phyloP scores from a whole-genome alignment of 345 rosid species.

The Camelina sativa region DNA sequence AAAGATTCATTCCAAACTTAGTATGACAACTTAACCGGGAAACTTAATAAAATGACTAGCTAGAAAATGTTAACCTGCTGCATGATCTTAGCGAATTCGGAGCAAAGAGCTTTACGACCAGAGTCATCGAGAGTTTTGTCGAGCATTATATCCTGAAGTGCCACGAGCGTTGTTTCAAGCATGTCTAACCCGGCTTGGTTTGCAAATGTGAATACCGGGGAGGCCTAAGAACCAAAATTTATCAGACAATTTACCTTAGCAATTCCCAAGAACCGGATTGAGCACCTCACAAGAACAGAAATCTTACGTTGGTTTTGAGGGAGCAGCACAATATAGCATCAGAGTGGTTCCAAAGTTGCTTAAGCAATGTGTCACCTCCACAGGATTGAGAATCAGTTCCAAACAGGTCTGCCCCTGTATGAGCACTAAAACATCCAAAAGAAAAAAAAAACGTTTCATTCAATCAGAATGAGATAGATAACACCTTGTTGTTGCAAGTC shows the following conservation, averaged over 20 bases:
- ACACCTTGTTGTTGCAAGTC: neutral
- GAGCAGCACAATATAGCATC: constrained; percentile 96
- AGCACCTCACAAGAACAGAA: neutral
- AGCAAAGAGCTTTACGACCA: constrained; percentile 76
- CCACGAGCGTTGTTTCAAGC: constrained; percentile 95
- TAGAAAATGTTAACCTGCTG: constrained; percentile 62
- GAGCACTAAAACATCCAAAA: constrained; percentile 50
- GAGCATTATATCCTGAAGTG: constrained; percentile 93
- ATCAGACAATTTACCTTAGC: neutral
- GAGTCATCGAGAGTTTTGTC: constrained; percentile 91
- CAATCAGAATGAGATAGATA: neutral
- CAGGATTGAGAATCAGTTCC: constrained; percentile 51
- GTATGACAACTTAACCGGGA: neutral
- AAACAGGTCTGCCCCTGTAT: constrained; percentile 69
- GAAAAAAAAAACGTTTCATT: neutral
- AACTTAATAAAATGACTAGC: neutral
- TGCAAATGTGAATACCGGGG: constrained; percentile 82
- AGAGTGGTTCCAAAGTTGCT: constrained; percentile 85
- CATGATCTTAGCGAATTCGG: constrained; percentile 85
- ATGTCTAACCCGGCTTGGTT: constrained; percentile 98
- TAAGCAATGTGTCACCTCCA: constrained; percentile 67
- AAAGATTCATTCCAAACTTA: neutral
- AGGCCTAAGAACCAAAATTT: constrained; percentile 53
- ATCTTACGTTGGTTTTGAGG: constrained; percentile 70
- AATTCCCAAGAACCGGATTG: neutral